A percentile compares a stretch with the other conserved stretches of the same genome.
These are phyloP conservation scores for Acacia crassicarpa DNA, from an alignment of 306 rosid species.

Conservation along the genomic window DNA sequence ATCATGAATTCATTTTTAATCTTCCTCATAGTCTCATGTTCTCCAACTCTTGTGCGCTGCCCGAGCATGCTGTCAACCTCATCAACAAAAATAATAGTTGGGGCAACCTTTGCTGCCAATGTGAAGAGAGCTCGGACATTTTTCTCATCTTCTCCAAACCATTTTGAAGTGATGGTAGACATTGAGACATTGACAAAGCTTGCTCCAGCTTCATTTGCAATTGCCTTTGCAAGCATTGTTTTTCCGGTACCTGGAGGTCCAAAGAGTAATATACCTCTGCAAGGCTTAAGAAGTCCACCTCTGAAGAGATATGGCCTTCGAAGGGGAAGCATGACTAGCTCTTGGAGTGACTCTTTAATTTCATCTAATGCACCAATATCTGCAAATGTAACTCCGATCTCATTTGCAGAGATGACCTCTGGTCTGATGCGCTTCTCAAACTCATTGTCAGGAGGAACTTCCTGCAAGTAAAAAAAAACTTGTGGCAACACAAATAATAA, in stretches of 20 bases:
- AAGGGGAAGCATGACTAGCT: constrained; percentile 82
- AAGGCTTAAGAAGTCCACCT: constrained; percentile 77
- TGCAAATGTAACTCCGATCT: constrained; percentile 79
- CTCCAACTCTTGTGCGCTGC: constrained; percentile 74
- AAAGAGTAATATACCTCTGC: constrained; percentile 77
- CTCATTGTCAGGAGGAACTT: constrained; percentile 67
- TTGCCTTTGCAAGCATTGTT: constrained; percentile 87
- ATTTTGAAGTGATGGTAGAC: constrained; percentile 75
- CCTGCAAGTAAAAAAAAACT: constrained; percentile 44
- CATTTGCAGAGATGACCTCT: constrained; percentile 78
- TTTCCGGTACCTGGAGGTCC: constrained; percentile 93
- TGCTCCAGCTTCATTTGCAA: constrained; percentile 85
- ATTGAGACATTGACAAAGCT: constrained; percentile 80
- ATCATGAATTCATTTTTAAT: constrained; percentile 84
- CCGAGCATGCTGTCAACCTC: constrained; percentile 95
- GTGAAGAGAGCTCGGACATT: constrained; percentile 75
- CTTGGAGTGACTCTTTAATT: constrained; percentile 80
- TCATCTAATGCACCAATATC: constrained; percentile 81
- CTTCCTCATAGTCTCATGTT: constrained; percentile 75
- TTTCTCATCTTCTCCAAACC: constrained; percentile 85
- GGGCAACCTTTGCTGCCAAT: constrained; percentile 80
- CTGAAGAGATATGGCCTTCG: constrained; percentile 81
- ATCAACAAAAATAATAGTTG: constrained; percentile 77
- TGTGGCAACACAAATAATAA: background rate
- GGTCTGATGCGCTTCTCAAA: constrained; percentile 83